phyloP scores from a whole-genome alignment of 805 yeast genomes.

The Saccharomycopsis capsularis region DNA sequence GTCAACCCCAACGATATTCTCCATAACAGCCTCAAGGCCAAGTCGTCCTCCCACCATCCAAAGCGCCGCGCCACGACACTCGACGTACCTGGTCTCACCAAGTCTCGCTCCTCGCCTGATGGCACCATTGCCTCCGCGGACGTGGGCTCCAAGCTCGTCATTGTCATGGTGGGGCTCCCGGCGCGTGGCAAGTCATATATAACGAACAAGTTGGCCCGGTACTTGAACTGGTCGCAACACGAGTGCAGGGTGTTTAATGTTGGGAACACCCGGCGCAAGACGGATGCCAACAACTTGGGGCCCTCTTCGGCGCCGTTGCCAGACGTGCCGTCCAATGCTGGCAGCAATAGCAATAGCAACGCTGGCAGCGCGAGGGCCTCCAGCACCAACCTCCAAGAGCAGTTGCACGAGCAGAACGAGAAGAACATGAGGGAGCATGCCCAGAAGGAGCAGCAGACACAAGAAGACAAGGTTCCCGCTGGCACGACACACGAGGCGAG shows the following conservation, averaged over 20 bases:
- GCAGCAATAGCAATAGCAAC: not conserved
- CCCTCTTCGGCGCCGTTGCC: conserved; percentile 22
- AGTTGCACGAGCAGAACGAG: conserved; percentile 2
- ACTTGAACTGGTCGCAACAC: conserved; percentile 90
- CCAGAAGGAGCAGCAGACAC: not conserved
- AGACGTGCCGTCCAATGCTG: not conserved
- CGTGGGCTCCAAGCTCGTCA: conserved; percentile 76
- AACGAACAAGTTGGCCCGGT: conserved; percentile 84
- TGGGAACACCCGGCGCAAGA: conserved; percentile 81
- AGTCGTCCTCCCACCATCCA: conserved; percentile 22
- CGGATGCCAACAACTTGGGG: conserved; percentile 38
- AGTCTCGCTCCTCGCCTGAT: conserved; percentile 72
- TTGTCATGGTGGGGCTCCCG: conserved; percentile 83
- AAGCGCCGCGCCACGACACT: conserved; percentile 69
- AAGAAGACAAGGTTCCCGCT: conserved; percentile 19
- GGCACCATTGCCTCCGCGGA: conserved; percentile 51
- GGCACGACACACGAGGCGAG: conserved; percentile 74
- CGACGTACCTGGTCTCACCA: conserved; percentile 88
- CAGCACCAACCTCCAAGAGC: conserved; percentile 11
- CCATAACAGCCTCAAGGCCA: too few species aligned
- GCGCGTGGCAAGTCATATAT: conserved; percentile 89
- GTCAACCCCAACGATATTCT: too few species aligned
- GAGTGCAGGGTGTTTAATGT: conserved; percentile 89
- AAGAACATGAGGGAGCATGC: not conserved
- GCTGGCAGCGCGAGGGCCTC: not conserved